phyloP scores from a whole-genome alignment of 352 stramenopile genomes.

The Globisporangium emineosum region DNA sequence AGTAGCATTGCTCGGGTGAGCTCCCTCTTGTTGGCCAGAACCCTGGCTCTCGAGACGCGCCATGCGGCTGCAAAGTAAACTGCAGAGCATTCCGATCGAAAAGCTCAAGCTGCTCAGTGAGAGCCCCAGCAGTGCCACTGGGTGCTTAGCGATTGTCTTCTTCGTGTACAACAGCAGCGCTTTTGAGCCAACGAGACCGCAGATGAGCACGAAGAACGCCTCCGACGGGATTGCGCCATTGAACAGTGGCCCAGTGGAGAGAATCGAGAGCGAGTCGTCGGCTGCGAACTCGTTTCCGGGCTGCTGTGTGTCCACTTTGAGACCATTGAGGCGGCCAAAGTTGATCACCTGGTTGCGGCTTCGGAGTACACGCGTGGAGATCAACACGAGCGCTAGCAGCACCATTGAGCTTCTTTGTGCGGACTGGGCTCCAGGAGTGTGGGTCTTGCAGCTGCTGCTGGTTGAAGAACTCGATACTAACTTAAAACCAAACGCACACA shows the following conservation, averaged over 20 bases:
- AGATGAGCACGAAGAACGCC: slow-evolving; percentile 37
- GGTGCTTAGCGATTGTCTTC: neutral
- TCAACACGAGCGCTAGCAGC: slow-evolving; percentile 30
- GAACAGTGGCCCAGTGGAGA: slow-evolving; percentile 64
- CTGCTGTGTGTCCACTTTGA: slow-evolving; percentile 41
- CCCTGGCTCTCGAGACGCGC: slow-evolving; percentile 5
- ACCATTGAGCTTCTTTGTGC: neutral
- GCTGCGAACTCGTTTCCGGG: slow-evolving; percentile 69
- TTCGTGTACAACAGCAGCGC: slow-evolving; percentile 1
- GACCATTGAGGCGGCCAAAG: slow-evolving; percentile 70
- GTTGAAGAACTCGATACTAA: slow-evolving; percentile 15
- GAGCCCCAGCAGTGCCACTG: slow-evolving; percentile 2
- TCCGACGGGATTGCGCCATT: slow-evolving; percentile 20
- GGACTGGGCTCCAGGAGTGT: neutral
- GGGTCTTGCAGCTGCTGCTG: neutral
- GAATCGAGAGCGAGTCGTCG: slow-evolving; percentile 79
- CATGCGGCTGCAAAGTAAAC: slow-evolving; percentile 17
- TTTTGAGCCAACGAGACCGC: slow-evolving; percentile 31
- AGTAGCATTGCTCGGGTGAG: neutral
- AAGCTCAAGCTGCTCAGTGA: slow-evolving; percentile 18
- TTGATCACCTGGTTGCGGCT: slow-evolving; percentile 87
- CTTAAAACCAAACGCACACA: slow-evolving; percentile 23
- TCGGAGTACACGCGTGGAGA: slow-evolving; percentile 60
- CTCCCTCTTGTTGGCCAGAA: neutral
- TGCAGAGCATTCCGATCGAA: slow-evolving; percentile 25